Conservation (phyloP, 345 rosid genomes). For the Citrus cavaleriei region DNA sequence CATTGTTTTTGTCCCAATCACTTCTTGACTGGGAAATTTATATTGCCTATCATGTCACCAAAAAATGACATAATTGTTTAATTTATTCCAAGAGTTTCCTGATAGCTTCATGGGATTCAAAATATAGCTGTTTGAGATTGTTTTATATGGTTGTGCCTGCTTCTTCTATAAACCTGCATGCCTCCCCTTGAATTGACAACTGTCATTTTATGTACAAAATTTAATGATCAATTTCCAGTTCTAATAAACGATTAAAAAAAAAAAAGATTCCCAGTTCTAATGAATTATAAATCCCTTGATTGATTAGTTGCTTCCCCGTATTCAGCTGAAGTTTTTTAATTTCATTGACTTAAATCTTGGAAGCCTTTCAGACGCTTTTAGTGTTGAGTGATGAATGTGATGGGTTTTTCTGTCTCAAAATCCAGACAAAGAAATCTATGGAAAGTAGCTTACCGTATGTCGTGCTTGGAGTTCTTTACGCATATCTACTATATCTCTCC, state of each 20-base stretch:
- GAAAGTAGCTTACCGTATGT: conserved; percentile 64
- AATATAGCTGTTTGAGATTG: background rate
- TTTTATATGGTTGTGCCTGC: background rate
- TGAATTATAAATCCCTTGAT: background rate
- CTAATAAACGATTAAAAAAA: background rate
- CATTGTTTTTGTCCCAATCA: background rate
- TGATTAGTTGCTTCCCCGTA: background rate
- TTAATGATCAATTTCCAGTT: background rate
- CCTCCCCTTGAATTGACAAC: background rate
- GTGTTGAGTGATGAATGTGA: background rate
- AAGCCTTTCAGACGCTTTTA: background rate
- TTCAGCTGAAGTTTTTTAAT: background rate
- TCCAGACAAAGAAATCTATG: conserved; percentile 79
- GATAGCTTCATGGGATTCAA: background rate
- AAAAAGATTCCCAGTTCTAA: background rate
- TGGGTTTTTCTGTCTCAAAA: background rate
- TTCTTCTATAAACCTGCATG: background rate
- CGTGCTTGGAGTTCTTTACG: conserved; percentile 67
- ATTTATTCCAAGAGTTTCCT: background rate
- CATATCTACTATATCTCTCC: conserved; percentile 70
- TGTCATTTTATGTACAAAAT: background rate
- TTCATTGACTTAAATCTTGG: background rate
- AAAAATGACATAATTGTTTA: background rate
- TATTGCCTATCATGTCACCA: background rate
- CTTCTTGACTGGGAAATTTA: background rate